A percentile compares a stretch with the other conserved stretches of the same genome.
These are phyloP conservation scores for Scedosporium apiospermum DNA, from an alignment of 2,329 filamentous ascomycete species.

Conservation along the genomic window DNA sequence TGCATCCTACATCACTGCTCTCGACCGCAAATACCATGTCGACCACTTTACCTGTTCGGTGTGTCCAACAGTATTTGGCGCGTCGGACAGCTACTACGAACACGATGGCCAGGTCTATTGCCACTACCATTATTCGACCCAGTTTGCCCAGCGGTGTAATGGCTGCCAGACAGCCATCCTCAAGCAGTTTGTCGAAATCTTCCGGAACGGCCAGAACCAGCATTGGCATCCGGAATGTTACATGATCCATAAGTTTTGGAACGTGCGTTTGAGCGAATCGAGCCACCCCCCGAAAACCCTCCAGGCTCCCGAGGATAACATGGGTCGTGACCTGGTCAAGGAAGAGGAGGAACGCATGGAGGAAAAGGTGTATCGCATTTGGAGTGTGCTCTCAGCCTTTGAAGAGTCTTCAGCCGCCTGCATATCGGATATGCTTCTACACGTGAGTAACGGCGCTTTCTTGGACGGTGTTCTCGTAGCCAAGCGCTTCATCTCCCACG, in stretches of 20 bases:
- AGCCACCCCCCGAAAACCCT: slow-evolving; percentile 37
- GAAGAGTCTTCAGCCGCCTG: slow-evolving; percentile 96
- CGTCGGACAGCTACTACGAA: slow-evolving; percentile 97
- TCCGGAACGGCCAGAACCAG: slow-evolving; percentile 93
- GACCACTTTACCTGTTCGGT: slow-evolving; percentile 98
- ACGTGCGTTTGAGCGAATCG: slow-evolving; percentile 69
- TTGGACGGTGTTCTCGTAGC: slow-evolving; percentile 90
- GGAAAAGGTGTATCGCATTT: slow-evolving; percentile 95
- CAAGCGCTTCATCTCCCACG: slow-evolving; percentile 91
- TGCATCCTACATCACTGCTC: slow-evolving; percentile 94
- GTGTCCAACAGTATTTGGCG: slow-evolving; percentile 94
- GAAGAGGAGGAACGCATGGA: slow-evolving; percentile 90
- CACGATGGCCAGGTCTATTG: slow-evolving; percentile 95
- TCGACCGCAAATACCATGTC: slow-evolving; percentile 97
- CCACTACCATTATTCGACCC: slow-evolving; percentile 97
- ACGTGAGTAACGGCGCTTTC: slow-evolving; percentile 96
- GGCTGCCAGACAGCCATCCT: slow-evolving; percentile 95
- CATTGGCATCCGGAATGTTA: slow-evolving; percentile 99
- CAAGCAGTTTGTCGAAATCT: slow-evolving; percentile 99
- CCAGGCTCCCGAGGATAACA: slow-evolving; percentile 34
- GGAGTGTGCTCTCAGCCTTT: slow-evolving; percentile 94
- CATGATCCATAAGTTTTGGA: slow-evolving; percentile 99
- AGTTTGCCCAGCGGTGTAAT: slow-evolving; percentile 91
- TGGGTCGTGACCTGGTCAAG: slow-evolving; percentile 66
- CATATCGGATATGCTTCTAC: slow-evolving; percentile 97